Base-by-base conservation (phyloP, 2,329 filamentous ascomycete genomes). In the Truncatella angustata region DNA sequence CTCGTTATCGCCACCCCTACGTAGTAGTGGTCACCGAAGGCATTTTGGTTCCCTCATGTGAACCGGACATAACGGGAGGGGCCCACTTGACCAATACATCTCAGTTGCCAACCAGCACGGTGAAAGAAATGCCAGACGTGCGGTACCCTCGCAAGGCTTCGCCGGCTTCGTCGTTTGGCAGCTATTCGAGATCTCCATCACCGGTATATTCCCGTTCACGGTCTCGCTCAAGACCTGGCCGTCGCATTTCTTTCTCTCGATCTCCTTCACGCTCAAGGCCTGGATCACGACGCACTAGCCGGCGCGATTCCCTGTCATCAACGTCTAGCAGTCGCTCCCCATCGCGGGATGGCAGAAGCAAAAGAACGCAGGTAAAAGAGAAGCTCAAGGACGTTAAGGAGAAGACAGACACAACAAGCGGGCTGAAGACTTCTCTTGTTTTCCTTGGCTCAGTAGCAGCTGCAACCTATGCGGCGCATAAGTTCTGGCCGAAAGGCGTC, bases 371-470 rank as follows among this genome's bases (percentile, higher is more conserved):
- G 23, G 16, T 50, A 23, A 50, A 42, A 30, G 47, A 43, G 12
- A 49, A 43, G 10, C 48, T 40, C 23, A 56, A 61, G 9, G 54
- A 43, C 9, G 47, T 40, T 20, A 56, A 61, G 9, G 54, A 58
- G 16, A 55, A 54, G 24, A 52, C 53, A 11, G 59, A 63, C 42
- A 53, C 59, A 5, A 53, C 55, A 10, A 51, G 49, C 23, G 49
- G 49, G 7, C 47, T 68, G 49, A 71, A 70, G 56, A 59, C 65
- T n/a, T 68, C 70, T 6, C 58, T 72, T 14, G 37, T 70, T 18
- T 70, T 73, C 49, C 65, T 74, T 9, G 70, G 70, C 20, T 63
- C 66, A 18, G 61, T 73, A 35, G 70, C 66, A 1, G 71, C 68
- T 28, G 69, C 69, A 7, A 66, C 69, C 0, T 59, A 69, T 20